Base-by-base conservation (phyloP, 1,284 basidiomycete species). In the Pseudozyma hubeiensis region DNA sequence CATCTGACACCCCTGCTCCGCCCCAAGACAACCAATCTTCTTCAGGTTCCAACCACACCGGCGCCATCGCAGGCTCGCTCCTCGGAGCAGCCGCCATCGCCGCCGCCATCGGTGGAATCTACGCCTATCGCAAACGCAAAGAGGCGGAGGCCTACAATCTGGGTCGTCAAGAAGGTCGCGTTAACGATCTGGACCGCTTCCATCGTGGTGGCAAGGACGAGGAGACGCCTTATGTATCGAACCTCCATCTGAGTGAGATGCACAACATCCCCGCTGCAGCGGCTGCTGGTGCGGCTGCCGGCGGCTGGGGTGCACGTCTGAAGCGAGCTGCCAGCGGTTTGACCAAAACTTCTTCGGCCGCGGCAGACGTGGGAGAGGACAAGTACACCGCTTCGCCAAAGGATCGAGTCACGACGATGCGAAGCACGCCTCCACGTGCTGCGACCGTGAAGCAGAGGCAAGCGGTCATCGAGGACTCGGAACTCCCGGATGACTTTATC, bases 51-150 rank as follows among this genome's bases (percentile, higher is more conserved):
- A 59, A 53, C 49, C 61, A 59, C 51, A 67, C 61, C 0, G 78
- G 78, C 39, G 80, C 77, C 0, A 79, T 81, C 39, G 78, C 76
- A 24, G 81, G 80, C 30, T 72, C 77, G 16, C 75, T 82, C 5
- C 62, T 82, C 17, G 81, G 81, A 17, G 81, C 79, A 7, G 76
- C 77, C 6, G 81, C 81, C 16, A 53, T 81, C n/a, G 80, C 76
- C 10, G 81, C 78, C 5, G 71, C 73, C 31, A 43, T 78, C 45
- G 81, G 80, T 17, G 78, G 80, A 8, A 62, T 82, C 54, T 83
- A 83, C 54, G 81, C 81, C 35, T 80, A 77, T 59, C 65, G 69
- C 16, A 81, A 82, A 51, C 75, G 81, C 41, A 60, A 68, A 30
- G 65, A 81, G 45, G 74, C 78, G 6, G 61, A 57, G 16, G 67